Evolutionary conservation across 345 rosid species (phyloP), one percentile per base, ranked within the genome.

Genomic region (Erysimum cheiranthoides): DNA sequence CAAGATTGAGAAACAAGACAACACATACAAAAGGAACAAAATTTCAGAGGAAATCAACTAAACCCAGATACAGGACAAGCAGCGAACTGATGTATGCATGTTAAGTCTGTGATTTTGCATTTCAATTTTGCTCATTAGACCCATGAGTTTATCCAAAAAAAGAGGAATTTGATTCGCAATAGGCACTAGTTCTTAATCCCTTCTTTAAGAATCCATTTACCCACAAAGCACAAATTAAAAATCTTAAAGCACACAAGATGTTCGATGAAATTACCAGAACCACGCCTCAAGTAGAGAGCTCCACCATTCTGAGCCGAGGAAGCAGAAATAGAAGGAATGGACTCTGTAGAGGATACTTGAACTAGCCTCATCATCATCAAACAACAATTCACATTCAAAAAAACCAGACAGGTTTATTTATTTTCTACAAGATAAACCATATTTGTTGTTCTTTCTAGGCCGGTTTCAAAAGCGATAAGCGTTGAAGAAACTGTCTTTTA

Each of bases 211-310:
- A 11, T 13, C 21, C 4, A 25, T 9, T 58, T 18, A 46, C 1
- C 46, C 11, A 42, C 47, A 18, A 57, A 42, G 27, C 32, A 40
- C 53, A 69, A 69, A 58, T 5, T 13, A 14, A 21, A 4, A 27
- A 10, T 53, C 18, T 4, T 1, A 1, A 61, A 62, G 75, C 71
- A 5, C 70, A 49, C 71, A 70, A 43, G 76, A 61, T 77, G 76
- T 77, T 77, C 76, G 66, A 77, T 77, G 66, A 46, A 3, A 76
- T 76, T 70, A 76, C 80, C 80, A 62, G 71, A 54, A 54, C 50
- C 51, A 56, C 17, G 8, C 4, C 13, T 70, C 28, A 46, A 16
- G 60, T 58, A 34, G 66, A 66, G 59, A 57, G 17, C 14, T 56
- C 66, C 40, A 0, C 52, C 66, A 66, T 66, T 56, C n/a, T 16